Evolutionary conservation across 2,329 filamentous ascomycete genomes (phyloP).

Genomic region (Drechslerella stenobrocha): DNA sequence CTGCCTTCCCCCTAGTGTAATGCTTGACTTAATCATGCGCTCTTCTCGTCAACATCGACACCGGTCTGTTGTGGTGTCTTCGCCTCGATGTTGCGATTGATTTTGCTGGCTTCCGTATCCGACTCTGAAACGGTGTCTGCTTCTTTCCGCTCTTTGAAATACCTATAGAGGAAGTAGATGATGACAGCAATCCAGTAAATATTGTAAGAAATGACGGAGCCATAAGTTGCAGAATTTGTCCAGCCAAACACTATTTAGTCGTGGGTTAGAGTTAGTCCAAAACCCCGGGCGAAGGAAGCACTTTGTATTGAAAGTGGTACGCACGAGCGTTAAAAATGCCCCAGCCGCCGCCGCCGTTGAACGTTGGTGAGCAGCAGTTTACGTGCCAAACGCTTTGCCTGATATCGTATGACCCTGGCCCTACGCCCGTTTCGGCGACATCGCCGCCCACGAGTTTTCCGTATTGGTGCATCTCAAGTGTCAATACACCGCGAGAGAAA

Average conservation of each 20-base stretch:
- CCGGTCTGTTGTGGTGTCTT: slow-evolving; percentile 16
- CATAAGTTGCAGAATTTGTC: slow-evolving; percentile 85
- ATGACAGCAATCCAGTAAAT: slow-evolving; percentile 80
- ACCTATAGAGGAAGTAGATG: slow-evolving; percentile 65
- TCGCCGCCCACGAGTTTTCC: slow-evolving; percentile 66
- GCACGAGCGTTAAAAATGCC: slow-evolving; percentile 75
- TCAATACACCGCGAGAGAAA: slow-evolving; percentile 76
- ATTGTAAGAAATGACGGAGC: slow-evolving; percentile 84
- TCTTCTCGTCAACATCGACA: slow-evolving; percentile 45
- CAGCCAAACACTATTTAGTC: slow-evolving; percentile 73
- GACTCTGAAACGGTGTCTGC: slow-evolving; percentile 18
- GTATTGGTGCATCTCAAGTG: slow-evolving; percentile 71
- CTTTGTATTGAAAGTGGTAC: slow-evolving; percentile 9
- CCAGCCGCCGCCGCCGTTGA: slow-evolving; percentile 77
- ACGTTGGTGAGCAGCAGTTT: slow-evolving; percentile 76
- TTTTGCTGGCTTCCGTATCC: slow-evolving; percentile 30
- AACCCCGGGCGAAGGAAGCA: too few relatives aligned
- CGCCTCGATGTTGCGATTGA: slow-evolving; percentile 17
- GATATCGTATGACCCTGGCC: slow-evolving; percentile 79
- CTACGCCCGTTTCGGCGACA: slow-evolving; percentile 65
- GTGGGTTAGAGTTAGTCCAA: too few relatives aligned
- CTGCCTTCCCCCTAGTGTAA: too few relatives aligned
- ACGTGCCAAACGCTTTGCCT: slow-evolving; percentile 78
- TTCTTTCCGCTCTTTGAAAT: slow-evolving; percentile 66
- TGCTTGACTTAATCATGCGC: too few relatives aligned